Conservation (phyloP, 1,284 basidiomycete species). For the Omphalotus olearius region DNA sequence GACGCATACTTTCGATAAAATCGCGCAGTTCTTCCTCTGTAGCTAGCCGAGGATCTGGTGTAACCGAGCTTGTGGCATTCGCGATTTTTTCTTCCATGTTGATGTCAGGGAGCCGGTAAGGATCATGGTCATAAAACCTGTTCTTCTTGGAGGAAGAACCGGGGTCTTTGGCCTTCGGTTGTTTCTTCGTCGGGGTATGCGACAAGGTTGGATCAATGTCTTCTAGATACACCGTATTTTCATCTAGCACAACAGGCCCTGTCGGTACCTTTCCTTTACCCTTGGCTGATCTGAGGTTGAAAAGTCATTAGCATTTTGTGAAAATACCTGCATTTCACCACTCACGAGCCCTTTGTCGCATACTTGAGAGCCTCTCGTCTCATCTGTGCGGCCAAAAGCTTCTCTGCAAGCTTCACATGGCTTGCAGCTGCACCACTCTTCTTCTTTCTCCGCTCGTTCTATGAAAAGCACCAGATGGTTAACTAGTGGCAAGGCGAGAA, state of each 20-base stretch:
- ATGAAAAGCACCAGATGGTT: neutral
- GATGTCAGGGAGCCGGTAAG: constrained; percentile 79
- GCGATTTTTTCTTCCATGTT: constrained; percentile 57
- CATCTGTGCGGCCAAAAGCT: constrained; percentile 91
- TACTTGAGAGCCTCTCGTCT: constrained; percentile 85
- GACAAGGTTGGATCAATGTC: constrained; percentile 66
- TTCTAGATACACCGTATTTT: constrained; percentile 80
- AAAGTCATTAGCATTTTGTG: constrained; percentile 1
- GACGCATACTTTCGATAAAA: constrained; percentile 92
- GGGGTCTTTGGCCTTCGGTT: constrained; percentile 23
- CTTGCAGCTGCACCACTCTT: constrained; percentile 84
- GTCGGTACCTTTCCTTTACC: constrained; percentile 40
- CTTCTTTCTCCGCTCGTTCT: constrained; percentile 85
- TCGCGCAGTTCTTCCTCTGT: constrained; percentile 88
- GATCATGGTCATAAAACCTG: constrained; percentile 75
- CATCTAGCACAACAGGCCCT: constrained; percentile 49
- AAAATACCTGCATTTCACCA: constrained; percentile 1
- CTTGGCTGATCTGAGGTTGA: constrained; percentile 23
- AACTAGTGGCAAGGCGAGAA: neutral
- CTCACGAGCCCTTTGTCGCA: constrained; percentile 43
- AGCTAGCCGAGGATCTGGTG: constrained; percentile 85
- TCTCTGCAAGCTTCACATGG: constrained; percentile 84
- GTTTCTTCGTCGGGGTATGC: constrained; percentile 45
- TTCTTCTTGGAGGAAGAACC: constrained; percentile 52
- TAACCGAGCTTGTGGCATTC: constrained; percentile 50